phyloP scores from a whole-genome alignment of 768 basidiomycete genomes.

The Boletus tomentosulus region DNA sequence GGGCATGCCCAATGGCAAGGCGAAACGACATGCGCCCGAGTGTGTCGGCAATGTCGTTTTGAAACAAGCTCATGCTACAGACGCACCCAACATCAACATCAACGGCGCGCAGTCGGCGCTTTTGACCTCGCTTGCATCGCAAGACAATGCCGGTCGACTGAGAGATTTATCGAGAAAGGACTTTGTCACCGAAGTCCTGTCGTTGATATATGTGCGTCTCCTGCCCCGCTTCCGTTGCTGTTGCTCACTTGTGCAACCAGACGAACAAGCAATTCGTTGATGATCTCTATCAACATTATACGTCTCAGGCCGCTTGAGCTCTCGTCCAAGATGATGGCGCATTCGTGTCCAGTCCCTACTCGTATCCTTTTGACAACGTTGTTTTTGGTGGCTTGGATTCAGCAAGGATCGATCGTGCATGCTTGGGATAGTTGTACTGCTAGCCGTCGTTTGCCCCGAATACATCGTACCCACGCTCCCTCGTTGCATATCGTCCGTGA shows the following conservation, averaged over 20 bases:
- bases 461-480: conserved; percentile 4
- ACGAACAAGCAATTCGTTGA: conserved; percentile 67
- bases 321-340: not conserved
- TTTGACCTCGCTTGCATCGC: conserved; percentile 20
- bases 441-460: conserved; percentile 10
- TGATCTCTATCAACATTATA: conserved; percentile 52
- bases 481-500: not conserved
- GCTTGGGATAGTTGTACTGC: conserved; percentile 7
- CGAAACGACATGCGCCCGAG: conserved; percentile 11
- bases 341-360: not conserved
- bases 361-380: conserved; percentile 1
- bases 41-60: not conserved
- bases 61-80: conserved; percentile 3
- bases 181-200: conserved; percentile 57
- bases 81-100: conserved; percentile 15
- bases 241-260: conserved; percentile 30
- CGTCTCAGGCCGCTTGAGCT: conserved; percentile 15
- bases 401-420: not conserved
- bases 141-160: conserved; percentile 16
- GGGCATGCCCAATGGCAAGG: conserved; percentile 24
- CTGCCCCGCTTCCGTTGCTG: not conserved
- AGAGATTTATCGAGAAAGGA: conserved; percentile 44
- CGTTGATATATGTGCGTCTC: conserved; percentile 54
- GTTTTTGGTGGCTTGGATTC: not conserved
- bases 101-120: conserved; percentile 21